These are phyloP conservation scores for Buddleja alternifolia DNA, from an alignment of 257 asterid species.

Conservation along the genomic window DNA sequence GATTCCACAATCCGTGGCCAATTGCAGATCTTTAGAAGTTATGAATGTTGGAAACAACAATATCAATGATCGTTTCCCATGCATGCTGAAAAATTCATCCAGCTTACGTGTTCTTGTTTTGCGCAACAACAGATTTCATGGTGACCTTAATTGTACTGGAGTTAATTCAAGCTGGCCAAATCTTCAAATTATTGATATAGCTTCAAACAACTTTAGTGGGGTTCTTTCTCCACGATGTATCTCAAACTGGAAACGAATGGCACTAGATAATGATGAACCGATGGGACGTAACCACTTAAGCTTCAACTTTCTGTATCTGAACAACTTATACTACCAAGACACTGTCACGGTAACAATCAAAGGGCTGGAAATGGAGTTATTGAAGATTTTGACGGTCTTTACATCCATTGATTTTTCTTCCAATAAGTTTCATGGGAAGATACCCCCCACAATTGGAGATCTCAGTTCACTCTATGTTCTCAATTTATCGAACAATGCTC, in stretches of 20 bases:
- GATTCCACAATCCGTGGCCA: constrained; percentile 45
- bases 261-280: constrained; percentile 21
- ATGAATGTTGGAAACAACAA: constrained; percentile 46
- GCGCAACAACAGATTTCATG: constrained; percentile 55
- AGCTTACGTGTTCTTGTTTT: constrained; percentile 57
- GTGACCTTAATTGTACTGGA: constrained; percentile 40
- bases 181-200: constrained; percentile 66
- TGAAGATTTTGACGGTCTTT: constrained; percentile 56
- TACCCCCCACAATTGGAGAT: constrained; percentile 50
- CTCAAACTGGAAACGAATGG: constrained; percentile 53
- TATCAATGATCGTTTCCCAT: constrained; percentile 43
- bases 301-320: constrained; percentile 27
- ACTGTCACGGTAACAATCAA: constrained; percentile 57
- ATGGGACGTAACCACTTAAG: constrained; percentile 30
- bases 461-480: constrained; percentile 57
- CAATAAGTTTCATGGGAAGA: constrained; percentile 51
- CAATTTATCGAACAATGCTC: constrained; percentile 57
- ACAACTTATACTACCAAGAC: constrained; percentile 51
- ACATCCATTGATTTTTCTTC: constrained; percentile 57
- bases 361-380: constrained; percentile 61
- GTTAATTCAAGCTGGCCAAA: constrained; percentile 49
- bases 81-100: constrained; percentile 38
- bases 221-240: constrained; percentile 34
- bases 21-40: constrained; percentile 45
- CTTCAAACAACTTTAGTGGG: constrained; percentile 61